Base-by-base conservation (phyloP, 805 yeast species). In the Teunomyces aglyptinius region DNA sequence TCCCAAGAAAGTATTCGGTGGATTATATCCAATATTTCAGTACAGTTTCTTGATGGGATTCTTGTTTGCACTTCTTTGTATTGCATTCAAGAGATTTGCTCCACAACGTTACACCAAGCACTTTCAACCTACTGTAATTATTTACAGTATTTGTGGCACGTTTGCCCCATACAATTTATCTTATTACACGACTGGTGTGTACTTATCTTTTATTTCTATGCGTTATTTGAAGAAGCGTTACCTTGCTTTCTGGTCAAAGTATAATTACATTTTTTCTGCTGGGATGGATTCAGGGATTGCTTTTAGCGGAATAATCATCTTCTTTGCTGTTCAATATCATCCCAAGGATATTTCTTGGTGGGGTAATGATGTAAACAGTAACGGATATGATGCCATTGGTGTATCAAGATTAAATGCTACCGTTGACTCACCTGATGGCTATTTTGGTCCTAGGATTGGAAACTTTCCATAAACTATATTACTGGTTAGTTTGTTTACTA, bases 281-380 rank as follows among this genome's bases (percentile, higher is more conserved):
- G 67, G 59, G 13, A 53, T 67, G 56, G 49, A 50, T 32, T 64
- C 70, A 2, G 73, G 72, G 38, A 57, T 67, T 34, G 73, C 71
- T 12, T 66, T 67, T 43, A 51, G 64, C 51, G 51, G 63, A 12
- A 55, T 68, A 44, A 67, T 68, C 44, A 64, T 68, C 26, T 68
- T 67, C 59, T 68, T 68, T 50, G 68, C 73, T 1, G 71, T 67
- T 3, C 64, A 63, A 45, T 68, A 65, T 45, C 60, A 67, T 41
- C 63, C 54, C 11, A 65, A 60, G 47, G 42, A 49, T 22, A 53
- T 68, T 28, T 36, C 22, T 13, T 65, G 70, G 70, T 65, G 70
- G 70, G 70, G 70, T 4, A 60, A 61, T 41, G 49, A 45, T 19
- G 64, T 72, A 7, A 34, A 58, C 0, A 56, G 52, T 41, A 52